These are phyloP conservation scores for Arctium minus DNA, from an alignment of 129 eudicot species.

Conservation along the genomic window DNA sequence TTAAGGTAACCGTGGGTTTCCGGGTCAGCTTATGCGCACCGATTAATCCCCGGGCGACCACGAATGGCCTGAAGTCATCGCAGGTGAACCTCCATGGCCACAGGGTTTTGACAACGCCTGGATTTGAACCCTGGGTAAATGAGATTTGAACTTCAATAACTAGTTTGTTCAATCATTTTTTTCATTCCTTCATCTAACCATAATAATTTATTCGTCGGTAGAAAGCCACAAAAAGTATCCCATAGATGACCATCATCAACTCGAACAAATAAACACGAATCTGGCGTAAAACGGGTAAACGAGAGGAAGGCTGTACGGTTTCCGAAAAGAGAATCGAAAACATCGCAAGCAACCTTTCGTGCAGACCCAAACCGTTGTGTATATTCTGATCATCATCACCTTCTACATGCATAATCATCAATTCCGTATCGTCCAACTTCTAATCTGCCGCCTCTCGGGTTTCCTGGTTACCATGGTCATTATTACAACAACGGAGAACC, in stretches of 20 bases:
- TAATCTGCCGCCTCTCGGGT: conserved; percentile 11
- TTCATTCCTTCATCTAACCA: neutral
- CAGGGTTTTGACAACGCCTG: too few species aligned
- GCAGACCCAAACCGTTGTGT: neutral
- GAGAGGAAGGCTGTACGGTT: neutral
- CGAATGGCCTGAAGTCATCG: too few species aligned
- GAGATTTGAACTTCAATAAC: too few species aligned
- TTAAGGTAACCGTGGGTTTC: too few species aligned
- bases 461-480: neutral
- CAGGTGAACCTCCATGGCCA: too few species aligned
- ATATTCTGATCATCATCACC: conserved; percentile 17
- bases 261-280: conserved; percentile 21
- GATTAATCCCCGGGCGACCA: too few species aligned
- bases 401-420: neutral
- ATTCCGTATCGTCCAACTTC: neutral
- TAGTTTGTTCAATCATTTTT: neutral
- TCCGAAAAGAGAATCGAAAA: conserved; percentile 1
- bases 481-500: conserved; percentile 6
- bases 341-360: conserved; percentile 4
- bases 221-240: conserved; percentile 41
- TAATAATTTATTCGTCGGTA: conserved; percentile 20
- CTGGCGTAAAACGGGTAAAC: conserved; percentile 7
- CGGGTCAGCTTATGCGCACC: too few species aligned
- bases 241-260: conserved; percentile 13
- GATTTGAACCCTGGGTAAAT: too few species aligned